Conservation (phyloP, 129 eudicot genomes). For the Apium graveolens region DNA sequence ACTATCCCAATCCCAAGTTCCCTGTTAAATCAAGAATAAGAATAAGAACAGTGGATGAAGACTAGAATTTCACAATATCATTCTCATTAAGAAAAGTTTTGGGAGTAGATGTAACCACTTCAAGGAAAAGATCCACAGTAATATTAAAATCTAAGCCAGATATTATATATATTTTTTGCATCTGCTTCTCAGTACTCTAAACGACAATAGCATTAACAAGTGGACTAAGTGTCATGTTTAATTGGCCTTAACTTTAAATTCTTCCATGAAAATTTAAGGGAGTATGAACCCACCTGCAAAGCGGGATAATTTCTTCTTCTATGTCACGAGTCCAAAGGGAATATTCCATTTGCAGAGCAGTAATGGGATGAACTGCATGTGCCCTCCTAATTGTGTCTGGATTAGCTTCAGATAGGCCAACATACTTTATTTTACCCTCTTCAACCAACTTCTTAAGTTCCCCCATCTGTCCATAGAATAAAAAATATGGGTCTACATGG, state of each 20-base stretch:
- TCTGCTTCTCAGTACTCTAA: background rate
- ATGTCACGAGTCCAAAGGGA: constrained; percentile 36
- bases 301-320: constrained; percentile 35
- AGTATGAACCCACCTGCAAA: constrained; percentile 30
- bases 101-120: background rate
- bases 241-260: background rate
- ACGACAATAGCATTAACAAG: background rate
- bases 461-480: constrained; percentile 22
- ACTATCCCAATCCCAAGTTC: constrained; percentile 47
- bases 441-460: constrained; percentile 44
- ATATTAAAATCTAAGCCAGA: background rate
- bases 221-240: background rate
- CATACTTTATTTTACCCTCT: constrained; percentile 42
- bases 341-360: constrained; percentile 29
- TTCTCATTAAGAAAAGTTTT: background rate
- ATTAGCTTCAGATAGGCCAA: constrained; percentile 39
- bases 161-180: background rate
- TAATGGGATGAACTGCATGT: constrained; percentile 42
- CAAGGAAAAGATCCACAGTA: background rate
- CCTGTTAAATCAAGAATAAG: constrained; percentile 13
- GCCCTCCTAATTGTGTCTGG: constrained; percentile 38
- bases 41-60: background rate
- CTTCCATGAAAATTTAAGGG: background rate
- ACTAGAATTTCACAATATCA: background rate
- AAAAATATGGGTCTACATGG: background rate